Conservation (phyloP, 2,329 filamentous ascomycete genomes). For the Hymenoscyphus fraxineus region DNA sequence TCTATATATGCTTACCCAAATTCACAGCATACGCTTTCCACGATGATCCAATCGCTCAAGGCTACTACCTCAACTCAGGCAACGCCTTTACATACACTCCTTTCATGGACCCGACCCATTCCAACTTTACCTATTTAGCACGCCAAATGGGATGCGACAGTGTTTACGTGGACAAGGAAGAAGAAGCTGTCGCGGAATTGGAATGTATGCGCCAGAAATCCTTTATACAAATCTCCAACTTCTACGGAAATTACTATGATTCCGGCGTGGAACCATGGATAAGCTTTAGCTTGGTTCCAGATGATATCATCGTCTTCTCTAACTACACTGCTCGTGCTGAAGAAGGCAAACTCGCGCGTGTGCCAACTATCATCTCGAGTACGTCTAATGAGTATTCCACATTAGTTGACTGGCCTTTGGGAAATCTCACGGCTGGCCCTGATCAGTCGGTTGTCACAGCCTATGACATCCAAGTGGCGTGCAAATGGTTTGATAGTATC, state of each 20-base stretch:
- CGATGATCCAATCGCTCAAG: conserved; percentile 26
- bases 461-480: conserved; percentile 6
- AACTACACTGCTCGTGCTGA: conserved; percentile 14
- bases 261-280: not conserved
- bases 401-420: conserved; percentile 23
- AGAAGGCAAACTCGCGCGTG: conserved; percentile 15
- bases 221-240: conserved; percentile 9
- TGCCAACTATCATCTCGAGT: conserved; percentile 29
- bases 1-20: conserved; percentile 31
- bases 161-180: conserved; percentile 20
- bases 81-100: not conserved
- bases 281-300: conserved; percentile 15
- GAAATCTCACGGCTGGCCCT: conserved; percentile 27
- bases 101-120: not conserved
- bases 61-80: conserved; percentile 25
- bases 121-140: conserved; percentile 30
- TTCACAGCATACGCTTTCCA: conserved; percentile 20
- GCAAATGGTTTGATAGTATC: conserved; percentile 19
- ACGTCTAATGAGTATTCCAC: conserved; percentile 29
- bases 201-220: conserved; percentile 14
- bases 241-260: conserved; percentile 6
- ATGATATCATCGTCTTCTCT: conserved; percentile 17
- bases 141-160: conserved; percentile 13
- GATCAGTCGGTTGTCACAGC: conserved; percentile 27
- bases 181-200: conserved; percentile 12